phyloP scores from a whole-genome alignment of 139 green algal genomes.

The Medakamo hakoo region DNA sequence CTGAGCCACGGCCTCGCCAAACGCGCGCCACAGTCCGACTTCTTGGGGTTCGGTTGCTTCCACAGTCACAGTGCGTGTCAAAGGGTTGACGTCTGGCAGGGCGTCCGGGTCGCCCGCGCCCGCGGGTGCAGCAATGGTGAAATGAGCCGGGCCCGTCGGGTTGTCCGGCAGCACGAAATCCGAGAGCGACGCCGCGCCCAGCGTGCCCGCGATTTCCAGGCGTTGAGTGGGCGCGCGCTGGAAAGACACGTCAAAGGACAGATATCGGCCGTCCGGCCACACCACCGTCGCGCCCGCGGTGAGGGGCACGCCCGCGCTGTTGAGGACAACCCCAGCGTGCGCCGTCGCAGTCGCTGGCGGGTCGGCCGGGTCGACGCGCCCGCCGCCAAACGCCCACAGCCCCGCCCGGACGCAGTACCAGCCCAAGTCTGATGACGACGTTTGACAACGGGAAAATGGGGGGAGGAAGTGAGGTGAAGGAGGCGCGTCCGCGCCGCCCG shows the following conservation, averaged over 20 bases:
- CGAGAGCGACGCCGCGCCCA: constrained; percentile 10
- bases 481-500: constrained; percentile 18
- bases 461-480: not conserved
- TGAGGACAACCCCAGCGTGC: constrained; percentile 8
- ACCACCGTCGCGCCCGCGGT: constrained; percentile 15
- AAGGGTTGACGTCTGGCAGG: no score
- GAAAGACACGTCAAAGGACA: constrained; percentile 16
- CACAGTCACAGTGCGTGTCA: no score
- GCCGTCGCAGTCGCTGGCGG: constrained; percentile 5
- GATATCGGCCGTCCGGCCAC: constrained; percentile 10
- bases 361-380: constrained; percentile 4
- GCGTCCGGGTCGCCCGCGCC: no score
- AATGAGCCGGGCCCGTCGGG: no score
- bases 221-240: constrained; percentile 12
- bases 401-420: constrained; percentile 20
- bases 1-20: no score
- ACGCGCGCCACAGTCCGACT: no score
- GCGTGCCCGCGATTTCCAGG: constrained; percentile 14
- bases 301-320: constrained; percentile 13
- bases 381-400: constrained; percentile 18
- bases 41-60: no score
- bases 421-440: not conserved
- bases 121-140: no score
- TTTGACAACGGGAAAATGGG: not conserved
- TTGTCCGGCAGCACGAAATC: constrained; percentile 23